Base-by-base conservation (phyloP, 2,329 filamentous ascomycete genomes). In the Arthrobotrys sphaeroides region DNA sequence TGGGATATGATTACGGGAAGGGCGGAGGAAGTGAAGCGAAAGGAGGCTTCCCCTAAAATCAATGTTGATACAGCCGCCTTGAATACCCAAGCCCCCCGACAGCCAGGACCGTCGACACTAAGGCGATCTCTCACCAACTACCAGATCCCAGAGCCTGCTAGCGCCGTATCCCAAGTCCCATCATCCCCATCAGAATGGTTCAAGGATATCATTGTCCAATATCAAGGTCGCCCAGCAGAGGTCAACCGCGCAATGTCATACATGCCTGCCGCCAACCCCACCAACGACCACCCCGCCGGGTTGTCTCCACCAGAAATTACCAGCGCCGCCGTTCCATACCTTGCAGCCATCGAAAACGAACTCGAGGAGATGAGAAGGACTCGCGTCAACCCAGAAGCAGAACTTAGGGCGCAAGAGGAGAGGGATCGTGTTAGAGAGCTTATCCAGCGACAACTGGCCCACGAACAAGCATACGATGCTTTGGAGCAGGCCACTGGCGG, bases 381-480 rank as follows among this genome's bases (percentile, higher is more conserved):
- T 5, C 45, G 49, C 2, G 22, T 38, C 20, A 45, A 69, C 59
- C 57, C 64, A 13, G 36, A 69, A 40, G 57, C 64, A 4, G 57
- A 59, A 38, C 16, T 43, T 5, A 47, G 45, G 31, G 57, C 64
- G 7, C 64, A 69, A 31, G 26, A 75, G 20, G 72, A 75, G 57
- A 49, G 72, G 18, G 64, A 75, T 55, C 55, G 64, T 49, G 72
- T 75, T 31, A 67, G 72, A 43, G 59, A 65, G 5, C 64, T 75
- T 24, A 75, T 75, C 16, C 72, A 75, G 28, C 47, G 72, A 64
- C 72, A 75, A 10, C 36, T 75, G 7, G 72, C 64, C 2, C 57
- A 75, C 26, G 72, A 75, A n/a, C 72, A 75, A 42, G 72, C 72
- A 43, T 47, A 69, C 31, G 72, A 64, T 18, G 72, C 72, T 43